A percentile compares a stretch with the other conserved stretches of the same genome.
Evolutionary conservation across 768 basidiomycete species (phyloP).

Genomic region (Russula vinacea): DNA sequence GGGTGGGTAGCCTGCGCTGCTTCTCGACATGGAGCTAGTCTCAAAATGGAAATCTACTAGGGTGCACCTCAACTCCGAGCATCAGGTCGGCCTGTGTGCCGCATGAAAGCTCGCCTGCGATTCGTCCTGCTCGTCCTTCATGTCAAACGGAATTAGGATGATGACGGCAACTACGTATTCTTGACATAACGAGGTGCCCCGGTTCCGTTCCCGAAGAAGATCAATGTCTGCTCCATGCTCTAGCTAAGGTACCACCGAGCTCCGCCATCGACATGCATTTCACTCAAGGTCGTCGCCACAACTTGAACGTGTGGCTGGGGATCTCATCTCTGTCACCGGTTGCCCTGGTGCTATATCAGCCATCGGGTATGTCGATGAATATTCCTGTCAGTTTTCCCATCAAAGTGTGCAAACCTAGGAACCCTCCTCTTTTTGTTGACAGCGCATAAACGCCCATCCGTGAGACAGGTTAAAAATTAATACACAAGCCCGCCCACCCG

Average conservation of each 20-base stretch:
- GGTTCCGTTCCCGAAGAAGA: not conserved
- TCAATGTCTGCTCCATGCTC: not conserved
- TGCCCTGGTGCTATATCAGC: not conserved
- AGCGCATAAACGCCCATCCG: not conserved
- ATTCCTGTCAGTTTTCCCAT: not conserved
- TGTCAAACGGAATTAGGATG: not conserved
- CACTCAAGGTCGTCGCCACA: not conserved
- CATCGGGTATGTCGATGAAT: not conserved
- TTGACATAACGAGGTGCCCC: not conserved
- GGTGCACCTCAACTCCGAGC: not conserved
- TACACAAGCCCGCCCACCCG: not conserved
- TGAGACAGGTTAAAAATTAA: not conserved
- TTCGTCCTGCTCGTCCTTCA: not conserved
- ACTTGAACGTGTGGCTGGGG: not conserved
- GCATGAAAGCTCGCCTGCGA: not conserved
- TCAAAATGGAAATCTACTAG: not conserved
- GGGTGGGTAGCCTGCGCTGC: too few species aligned
- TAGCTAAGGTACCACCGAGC: not conserved
- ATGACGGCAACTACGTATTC: not conserved
- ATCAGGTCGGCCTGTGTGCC: not conserved
- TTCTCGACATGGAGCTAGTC: not conserved
- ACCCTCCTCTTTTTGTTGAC: not conserved
- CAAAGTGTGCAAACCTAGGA: not conserved
- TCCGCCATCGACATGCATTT: not conserved
- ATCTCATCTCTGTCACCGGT: not conserved